These are phyloP conservation scores for Globisporangium abappressorium DNA, from an alignment of 352 stramenopile genomes.

Conservation along the genomic window DNA sequence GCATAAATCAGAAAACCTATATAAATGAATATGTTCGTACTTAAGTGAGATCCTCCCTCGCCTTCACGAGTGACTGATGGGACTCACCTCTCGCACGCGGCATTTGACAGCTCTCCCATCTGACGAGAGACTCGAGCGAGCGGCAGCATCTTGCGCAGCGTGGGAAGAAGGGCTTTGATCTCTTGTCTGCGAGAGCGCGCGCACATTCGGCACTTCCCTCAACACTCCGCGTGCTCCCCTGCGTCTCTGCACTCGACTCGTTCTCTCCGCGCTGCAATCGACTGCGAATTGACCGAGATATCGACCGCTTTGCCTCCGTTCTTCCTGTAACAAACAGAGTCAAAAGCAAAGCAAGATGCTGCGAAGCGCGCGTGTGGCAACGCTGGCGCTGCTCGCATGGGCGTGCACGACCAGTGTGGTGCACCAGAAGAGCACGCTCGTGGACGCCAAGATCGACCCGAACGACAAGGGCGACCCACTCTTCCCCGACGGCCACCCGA, in stretches of 20 bases:
- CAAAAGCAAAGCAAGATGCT: not conserved
- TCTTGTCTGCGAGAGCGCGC: not conserved
- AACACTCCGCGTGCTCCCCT: not conserved
- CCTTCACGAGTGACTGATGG: not conserved
- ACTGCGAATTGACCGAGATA: not conserved
- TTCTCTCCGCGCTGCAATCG: conserved; percentile 4
- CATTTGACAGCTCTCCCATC: not conserved
- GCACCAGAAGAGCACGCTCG: conserved; percentile 13
- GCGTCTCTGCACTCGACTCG: not conserved
- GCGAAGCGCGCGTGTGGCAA: conserved; percentile 9
- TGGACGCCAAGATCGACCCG: conserved; percentile 42
- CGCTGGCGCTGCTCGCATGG: conserved; percentile 15
- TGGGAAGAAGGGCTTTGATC: not conserved
- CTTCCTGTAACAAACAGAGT: not conserved
- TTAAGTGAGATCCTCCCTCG: conserved; percentile 1
- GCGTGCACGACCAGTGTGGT: conserved; percentile 3
- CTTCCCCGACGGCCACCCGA: conserved; percentile 76
- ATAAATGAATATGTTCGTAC: not conserved
- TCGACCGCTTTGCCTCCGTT: not conserved
- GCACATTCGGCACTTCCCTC: not conserved
- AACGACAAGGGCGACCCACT: conserved; percentile 77
- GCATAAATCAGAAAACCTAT: not conserved
- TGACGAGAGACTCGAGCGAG: not conserved
- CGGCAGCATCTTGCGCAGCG: not conserved
- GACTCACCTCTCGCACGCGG: not conserved